Base-by-base conservation (phyloP, 306 rosid species). In the Spatholobus suberectus region DNA sequence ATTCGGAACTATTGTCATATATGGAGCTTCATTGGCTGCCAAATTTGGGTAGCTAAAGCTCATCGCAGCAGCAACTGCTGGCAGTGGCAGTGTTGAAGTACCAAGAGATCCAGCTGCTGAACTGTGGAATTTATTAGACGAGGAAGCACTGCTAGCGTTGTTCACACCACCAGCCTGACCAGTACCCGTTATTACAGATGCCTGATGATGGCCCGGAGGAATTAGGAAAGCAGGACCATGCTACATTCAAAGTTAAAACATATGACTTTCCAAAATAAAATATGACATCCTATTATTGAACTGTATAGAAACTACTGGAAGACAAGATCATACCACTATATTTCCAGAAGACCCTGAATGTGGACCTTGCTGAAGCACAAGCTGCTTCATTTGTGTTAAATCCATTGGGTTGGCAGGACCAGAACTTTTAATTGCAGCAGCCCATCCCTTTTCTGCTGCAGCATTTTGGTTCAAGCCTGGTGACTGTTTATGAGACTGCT, bases 171-270 rank as follows among this genome's bases (percentile, higher is more conserved):
- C 84, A 14, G 81, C 67, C 58, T 68, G 88, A 87, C 71, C 43
- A 62, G 77, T 51, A 38, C 72, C 32, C 54, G 82, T 26, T 49
- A 82, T 29, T 15, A 35, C 62, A 38, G 87, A 8, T 55, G 86
- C 69, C 81, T 85, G 91, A 83, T 86, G 87, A 70, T 88, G 87
- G 24, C 76, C 40, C 44, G 58, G 20, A 32, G 93, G 86, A 80
- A 75, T 76, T 17, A 68, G 55, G 74, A 76, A 83, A 72, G 87
- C 85, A 63, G 89, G 73, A 49, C 70, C 91, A 68, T 77, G 68
- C 90, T 90, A 69, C 86, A 86, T 59, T 52, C n/a, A 76, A 76
- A 68, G 65, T 58, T 38, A 72, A 63, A 76, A 26, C 24, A 34
- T 1, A 47, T 73, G 52, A 70, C 44, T 70, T 77, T 77, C 37